A percentile compares a stretch with the other conserved stretches of the same genome.
These are phyloP conservation scores for Ceratocystis alfenasii DNA, from an alignment of 2,329 filamentous ascomycete genomes.

Conservation along the genomic window DNA sequence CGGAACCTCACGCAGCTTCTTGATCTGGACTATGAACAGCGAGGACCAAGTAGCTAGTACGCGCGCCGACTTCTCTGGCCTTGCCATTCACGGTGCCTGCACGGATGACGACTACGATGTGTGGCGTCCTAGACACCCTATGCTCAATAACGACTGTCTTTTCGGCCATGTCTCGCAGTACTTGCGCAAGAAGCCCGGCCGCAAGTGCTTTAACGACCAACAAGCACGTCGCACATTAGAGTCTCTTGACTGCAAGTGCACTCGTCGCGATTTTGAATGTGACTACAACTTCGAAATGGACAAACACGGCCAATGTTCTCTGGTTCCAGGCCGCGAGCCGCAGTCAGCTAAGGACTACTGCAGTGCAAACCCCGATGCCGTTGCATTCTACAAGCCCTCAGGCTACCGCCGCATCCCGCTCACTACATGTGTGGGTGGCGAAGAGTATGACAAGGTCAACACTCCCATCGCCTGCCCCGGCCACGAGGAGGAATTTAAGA, in stretches of 20 bases:
- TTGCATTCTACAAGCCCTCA: constrained; percentile 72
- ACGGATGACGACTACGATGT: constrained; percentile 62
- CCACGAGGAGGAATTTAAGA: constrained; percentile 70
- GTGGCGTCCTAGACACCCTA: constrained; percentile 78
- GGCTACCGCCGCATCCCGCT: constrained; percentile 84
- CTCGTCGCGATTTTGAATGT: constrained; percentile 81
- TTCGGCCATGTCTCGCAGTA: constrained; percentile 88
- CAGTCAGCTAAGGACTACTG: constrained; percentile 41
- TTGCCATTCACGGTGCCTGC: constrained; percentile 59
- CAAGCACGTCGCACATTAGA: constrained; percentile 59
- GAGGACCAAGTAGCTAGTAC: constrained; percentile 54
- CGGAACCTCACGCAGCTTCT: constrained; percentile 79
- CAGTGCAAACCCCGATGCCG: constrained; percentile 49
- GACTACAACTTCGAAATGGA: constrained; percentile 88
- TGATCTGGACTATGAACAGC: constrained; percentile 64
- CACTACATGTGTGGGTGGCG: constrained; percentile 70
- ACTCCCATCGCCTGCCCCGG: constrained; percentile 56
- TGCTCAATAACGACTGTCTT: constrained; percentile 65
- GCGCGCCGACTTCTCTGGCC: constrained; percentile 78
- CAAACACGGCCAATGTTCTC: constrained; percentile 60
- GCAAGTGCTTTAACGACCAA: constrained; percentile 70
- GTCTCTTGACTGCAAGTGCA: constrained; percentile 71
- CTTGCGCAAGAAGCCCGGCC: constrained; percentile 72
- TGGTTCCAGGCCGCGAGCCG: constrained; percentile 62
- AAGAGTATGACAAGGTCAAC: constrained; percentile 56